Evolutionary conservation across 352 stramenopile species (phyloP), one percentile per base, ranked within the genome.

Genomic region (Achlya hypogyna): DNA sequence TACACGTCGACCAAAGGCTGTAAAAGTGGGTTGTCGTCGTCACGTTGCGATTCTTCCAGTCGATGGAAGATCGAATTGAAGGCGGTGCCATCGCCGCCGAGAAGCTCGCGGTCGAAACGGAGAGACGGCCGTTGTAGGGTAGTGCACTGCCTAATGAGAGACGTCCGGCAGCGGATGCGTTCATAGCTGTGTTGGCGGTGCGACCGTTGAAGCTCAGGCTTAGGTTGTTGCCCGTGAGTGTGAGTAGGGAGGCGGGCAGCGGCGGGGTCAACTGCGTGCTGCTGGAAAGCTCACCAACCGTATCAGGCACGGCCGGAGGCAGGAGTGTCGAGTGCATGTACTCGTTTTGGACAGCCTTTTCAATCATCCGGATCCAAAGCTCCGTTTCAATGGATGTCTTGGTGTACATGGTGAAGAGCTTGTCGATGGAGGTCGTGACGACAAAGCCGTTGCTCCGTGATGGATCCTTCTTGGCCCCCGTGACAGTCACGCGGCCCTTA

Each of bases 391-490:
- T 79, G 31, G 76, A 72, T 27, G 82, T 89, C 64, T 83, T 84
- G 63, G 83, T 92, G 75, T 92, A 90, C 71, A 93, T 86, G 62
- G 77, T 75, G 69, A 93, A 93, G 22, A 89, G 67, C 67, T 92
- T 92, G 78, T 92, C 85, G 69, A 92, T 92, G 16, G 85, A 91
- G 20, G 85, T 93, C 0, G 83, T 91, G 58, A 93, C 84, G n/a
- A 89, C 75, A 62, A 93, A 77, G 25, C 85, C 85, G 62, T 89
- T 89, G 23, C 78, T 70, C 43, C 85, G 85, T 40, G 76, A 69
- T 20, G 81, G 78, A 69, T 93, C 85, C 6, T 74, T 72, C 22
- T 76, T 78, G 5, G 83, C 85, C 45, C 85, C 85, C 3, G 85
- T 92, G 58, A 93, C 82, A 0, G 76, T 92, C 47, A 93, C 85